These are phyloP conservation scores for Penicillium manginii DNA, from an alignment of 495 filamentous ascomycete genomes.

Conservation along the genomic window DNA sequence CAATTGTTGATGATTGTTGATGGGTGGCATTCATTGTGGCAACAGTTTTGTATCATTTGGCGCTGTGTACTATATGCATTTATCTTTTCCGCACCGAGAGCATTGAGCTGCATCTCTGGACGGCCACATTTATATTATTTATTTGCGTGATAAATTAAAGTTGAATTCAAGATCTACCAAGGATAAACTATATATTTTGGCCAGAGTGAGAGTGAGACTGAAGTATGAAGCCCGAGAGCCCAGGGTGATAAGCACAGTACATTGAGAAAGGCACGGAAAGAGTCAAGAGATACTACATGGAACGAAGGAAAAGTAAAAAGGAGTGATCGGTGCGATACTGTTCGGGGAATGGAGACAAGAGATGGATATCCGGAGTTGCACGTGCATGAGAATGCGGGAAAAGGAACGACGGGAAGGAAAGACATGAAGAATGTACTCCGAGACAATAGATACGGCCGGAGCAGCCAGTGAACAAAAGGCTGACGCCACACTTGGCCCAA, in stretches of 20 bases:
- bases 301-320: slow-evolving; percentile 20
- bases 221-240: slow-evolving; percentile 4
- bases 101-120: slow-evolving; percentile 1
- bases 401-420: slow-evolving; percentile 22
- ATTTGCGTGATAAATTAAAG: background rate
- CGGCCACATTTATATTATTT: background rate
- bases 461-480: slow-evolving; percentile 19
- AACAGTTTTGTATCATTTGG: slow-evolving; percentile 29
- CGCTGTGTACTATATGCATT: slow-evolving; percentile 35
- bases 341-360: slow-evolving; percentile 31
- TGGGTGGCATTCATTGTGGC: slow-evolving; percentile 8
- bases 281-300: slow-evolving; percentile 24
- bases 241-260: slow-evolving; percentile 14
- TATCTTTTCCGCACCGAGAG: slow-evolving; percentile 10
- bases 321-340: slow-evolving; percentile 28
- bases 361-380: slow-evolving; percentile 36
- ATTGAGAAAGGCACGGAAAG: slow-evolving; percentile 17
- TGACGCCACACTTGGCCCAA: slow-evolving; percentile 20
- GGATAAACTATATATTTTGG: background rate
- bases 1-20: slow-evolving; percentile 5
- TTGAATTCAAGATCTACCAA: background rate
- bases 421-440: slow-evolving; percentile 29
- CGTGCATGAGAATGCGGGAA: slow-evolving; percentile 24
- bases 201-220: background rate
- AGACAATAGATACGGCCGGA: slow-evolving; percentile 25